These are phyloP conservation scores for Stenocarpella maydis DNA, from an alignment of 2,329 filamentous ascomycete species.

Conservation along the genomic window DNA sequence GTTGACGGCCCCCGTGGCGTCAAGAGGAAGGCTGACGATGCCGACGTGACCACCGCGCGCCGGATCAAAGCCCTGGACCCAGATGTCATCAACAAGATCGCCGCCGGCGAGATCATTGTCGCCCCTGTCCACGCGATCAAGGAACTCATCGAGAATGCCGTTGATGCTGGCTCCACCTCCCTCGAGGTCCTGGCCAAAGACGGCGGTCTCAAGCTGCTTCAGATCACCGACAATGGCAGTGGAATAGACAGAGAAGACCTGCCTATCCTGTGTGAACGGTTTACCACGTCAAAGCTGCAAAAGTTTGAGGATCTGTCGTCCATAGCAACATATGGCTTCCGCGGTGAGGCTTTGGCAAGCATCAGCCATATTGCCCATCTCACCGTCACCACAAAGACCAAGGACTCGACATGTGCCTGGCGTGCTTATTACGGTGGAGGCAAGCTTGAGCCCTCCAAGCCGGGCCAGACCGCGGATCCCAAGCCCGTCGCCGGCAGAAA, in stretches of 20 bases:
- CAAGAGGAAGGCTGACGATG: slow-evolving; percentile 59
- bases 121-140: slow-evolving; percentile 96
- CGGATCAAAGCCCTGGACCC: slow-evolving; percentile 78
- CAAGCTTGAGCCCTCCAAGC: slow-evolving; percentile 81
- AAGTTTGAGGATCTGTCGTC: slow-evolving; percentile 89
- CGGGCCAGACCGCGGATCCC: slow-evolving; percentile 85
- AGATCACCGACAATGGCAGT: slow-evolving; percentile 97
- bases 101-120: slow-evolving; percentile 97
- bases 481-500: slow-evolving; percentile 86
- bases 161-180: slow-evolving; percentile 94
- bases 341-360: slow-evolving; percentile 93
- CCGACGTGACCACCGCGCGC: slow-evolving; percentile 23
- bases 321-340: slow-evolving; percentile 97
- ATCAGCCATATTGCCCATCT: slow-evolving; percentile 99
- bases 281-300: slow-evolving; percentile 96
- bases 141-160: slow-evolving; percentile 95
- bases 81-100: slow-evolving; percentile 98
- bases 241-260: slow-evolving; percentile 95
- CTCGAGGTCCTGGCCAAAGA: slow-evolving; percentile 94
- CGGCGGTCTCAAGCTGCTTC: slow-evolving; percentile 90
- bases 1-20: slow-evolving; percentile 52
- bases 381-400: slow-evolving; percentile 92
- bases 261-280: slow-evolving; percentile 90
- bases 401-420: slow-evolving; percentile 88
- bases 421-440: slow-evolving; percentile 88